A percentile compares a stretch with the other conserved stretches of the same genome.
phyloP scores from a whole-genome alignment of 371 early-diverging fungal genomes.

The Rhizopus delemar region DNA sequence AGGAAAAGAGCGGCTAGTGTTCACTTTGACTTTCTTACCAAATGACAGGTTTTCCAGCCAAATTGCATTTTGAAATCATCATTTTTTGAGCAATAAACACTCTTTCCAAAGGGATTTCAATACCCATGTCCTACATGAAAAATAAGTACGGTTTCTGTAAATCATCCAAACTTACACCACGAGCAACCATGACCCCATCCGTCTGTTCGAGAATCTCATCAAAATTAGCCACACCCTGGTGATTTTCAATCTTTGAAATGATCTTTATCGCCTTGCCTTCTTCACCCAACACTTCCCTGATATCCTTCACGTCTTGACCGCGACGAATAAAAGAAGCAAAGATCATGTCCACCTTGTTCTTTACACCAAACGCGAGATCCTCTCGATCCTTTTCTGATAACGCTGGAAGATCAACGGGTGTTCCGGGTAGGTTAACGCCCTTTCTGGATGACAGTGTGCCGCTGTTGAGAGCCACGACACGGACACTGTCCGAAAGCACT shows the following conservation, averaged over 20 bases:
- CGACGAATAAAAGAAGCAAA: constrained; percentile 97
- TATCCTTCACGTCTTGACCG: constrained; percentile 84
- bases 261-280: constrained; percentile 87
- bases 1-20: neutral
- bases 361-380: constrained; percentile 91
- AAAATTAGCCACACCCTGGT: constrained; percentile 95
- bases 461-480: constrained; percentile 75
- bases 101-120: constrained; percentile 92
- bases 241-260: constrained; percentile 95
- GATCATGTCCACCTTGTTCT: constrained; percentile 93
- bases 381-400: constrained; percentile 92
- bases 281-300: constrained; percentile 80
- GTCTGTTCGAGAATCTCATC: constrained; percentile 92
- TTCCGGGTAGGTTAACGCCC: constrained; percentile 90
- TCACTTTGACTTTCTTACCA: constrained; percentile 47
- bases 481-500: constrained; percentile 57
- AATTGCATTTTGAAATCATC: constrained; percentile 94
- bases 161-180: constrained; percentile 64
- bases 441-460: constrained; percentile 80
- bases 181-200: constrained; percentile 99
- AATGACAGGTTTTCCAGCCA: constrained; percentile 95
- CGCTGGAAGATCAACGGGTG: constrained; percentile 87
- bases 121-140: constrained; percentile 82
- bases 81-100: constrained; percentile 96
- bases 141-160: neutral